phyloP scores from a whole-genome alignment of 2,329 filamentous ascomycete species.

The Intubia oerlemansii region DNA sequence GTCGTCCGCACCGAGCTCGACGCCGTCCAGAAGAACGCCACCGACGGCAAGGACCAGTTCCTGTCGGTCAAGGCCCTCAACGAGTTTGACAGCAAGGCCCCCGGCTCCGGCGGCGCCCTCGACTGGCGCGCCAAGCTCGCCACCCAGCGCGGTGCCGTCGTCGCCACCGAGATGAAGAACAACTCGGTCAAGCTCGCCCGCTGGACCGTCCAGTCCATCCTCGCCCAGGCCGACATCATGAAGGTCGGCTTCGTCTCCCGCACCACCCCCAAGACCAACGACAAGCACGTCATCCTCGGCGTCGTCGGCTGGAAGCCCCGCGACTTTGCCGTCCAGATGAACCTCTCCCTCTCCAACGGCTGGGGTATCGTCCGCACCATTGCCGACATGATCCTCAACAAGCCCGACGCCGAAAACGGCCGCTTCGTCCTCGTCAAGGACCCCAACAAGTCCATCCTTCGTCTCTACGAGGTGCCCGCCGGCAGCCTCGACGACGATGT shows the following conservation, averaged over 20 bases:
- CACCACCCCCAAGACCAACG: slow-evolving; percentile 74
- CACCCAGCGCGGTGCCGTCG: slow-evolving; percentile 85
- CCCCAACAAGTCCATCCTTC: slow-evolving; percentile 88
- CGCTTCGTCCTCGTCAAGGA: slow-evolving; percentile 76
- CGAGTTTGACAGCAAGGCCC: slow-evolving; percentile 96
- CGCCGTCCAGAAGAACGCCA: slow-evolving; percentile 90
- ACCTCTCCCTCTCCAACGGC: slow-evolving; percentile 85
- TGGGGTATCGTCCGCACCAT: slow-evolving; percentile 99
- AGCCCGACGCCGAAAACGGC: slow-evolving; percentile 54
- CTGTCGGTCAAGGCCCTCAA: slow-evolving; percentile 90
- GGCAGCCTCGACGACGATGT: slow-evolving; percentile 86
- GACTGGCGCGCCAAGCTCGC: slow-evolving; percentile 95
- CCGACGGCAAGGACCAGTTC: slow-evolving; percentile 78
- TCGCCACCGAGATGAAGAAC: slow-evolving; percentile 99
- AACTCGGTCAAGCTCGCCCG: slow-evolving; percentile 96
- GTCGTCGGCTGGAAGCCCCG: slow-evolving; percentile 95
- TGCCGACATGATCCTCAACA: slow-evolving; percentile 73
- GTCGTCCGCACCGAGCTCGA: slow-evolving; percentile 91
- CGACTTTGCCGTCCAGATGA: slow-evolving; percentile 96
- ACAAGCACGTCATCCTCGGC: slow-evolving; percentile 86
- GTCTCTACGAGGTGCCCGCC: slow-evolving; percentile 75
- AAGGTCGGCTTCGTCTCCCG: slow-evolving; percentile 98
- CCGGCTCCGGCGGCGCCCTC: slow-evolving; percentile 80
- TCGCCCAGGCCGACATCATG: slow-evolving; percentile 95
- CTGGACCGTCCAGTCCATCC: slow-evolving; percentile 93